Evolutionary conservation across 768 basidiomycete species (phyloP).

Genomic region (Cubamyces sp.): DNA sequence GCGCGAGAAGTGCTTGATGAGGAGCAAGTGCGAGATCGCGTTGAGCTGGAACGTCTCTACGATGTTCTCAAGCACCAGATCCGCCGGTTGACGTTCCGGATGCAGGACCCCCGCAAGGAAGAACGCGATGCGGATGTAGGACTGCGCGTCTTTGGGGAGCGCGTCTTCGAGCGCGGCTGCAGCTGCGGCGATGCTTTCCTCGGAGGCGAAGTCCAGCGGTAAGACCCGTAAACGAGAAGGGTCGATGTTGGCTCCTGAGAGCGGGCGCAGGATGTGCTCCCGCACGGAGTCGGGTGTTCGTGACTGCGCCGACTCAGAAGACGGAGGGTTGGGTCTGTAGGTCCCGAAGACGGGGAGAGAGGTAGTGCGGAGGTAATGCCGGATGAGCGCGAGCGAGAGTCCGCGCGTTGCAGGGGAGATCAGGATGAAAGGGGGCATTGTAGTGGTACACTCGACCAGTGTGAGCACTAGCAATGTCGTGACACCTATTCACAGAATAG

Average conservation of each 20-base stretch:
- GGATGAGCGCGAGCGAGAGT: conserved; percentile 56
- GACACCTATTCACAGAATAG: not conserved
- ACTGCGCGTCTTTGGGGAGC: conserved; percentile 37
- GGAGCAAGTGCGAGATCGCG: conserved; percentile 60
- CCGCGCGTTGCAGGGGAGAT: conserved; percentile 61
- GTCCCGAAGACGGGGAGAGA: conserved; percentile 58
- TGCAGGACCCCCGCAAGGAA: conserved; percentile 58
- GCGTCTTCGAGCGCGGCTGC: conserved; percentile 44
- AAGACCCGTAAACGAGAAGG: conserved; percentile 50
- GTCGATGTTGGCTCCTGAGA: conserved; percentile 43
- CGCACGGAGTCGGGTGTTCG: conserved; percentile 39
- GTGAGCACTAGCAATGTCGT: not conserved
- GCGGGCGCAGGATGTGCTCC: conserved; percentile 45
- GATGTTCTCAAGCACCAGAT: conserved; percentile 48
- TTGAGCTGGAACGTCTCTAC: conserved; percentile 57
- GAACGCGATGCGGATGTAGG: conserved; percentile 58
- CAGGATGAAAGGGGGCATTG: conserved; percentile 49
- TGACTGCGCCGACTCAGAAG: conserved; percentile 17
- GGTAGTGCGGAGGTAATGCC: conserved; percentile 55
- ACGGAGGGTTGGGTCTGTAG: conserved; percentile 42
- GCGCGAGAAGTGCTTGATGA: conserved; percentile 64
- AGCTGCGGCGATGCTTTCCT: conserved; percentile 53
- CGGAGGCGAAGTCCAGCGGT: conserved; percentile 54
- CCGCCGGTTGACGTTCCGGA: conserved; percentile 56
- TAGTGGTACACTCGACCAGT: not conserved